Conservation (phyloP, 2,329 filamentous ascomycete species). For the Trichoderma polysporum region DNA sequence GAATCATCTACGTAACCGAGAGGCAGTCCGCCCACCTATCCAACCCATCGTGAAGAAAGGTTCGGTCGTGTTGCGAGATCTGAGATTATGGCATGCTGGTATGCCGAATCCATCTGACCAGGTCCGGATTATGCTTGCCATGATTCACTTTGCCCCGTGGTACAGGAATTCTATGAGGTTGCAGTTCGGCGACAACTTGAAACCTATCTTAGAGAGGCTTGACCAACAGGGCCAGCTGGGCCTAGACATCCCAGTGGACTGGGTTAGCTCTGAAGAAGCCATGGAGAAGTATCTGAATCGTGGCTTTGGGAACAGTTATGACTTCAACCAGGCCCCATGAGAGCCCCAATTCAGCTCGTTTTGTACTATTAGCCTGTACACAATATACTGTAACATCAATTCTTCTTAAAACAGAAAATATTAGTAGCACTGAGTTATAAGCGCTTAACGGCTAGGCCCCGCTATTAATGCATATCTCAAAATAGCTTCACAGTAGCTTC, state of each 20-base stretch:
- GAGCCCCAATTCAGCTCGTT: neutral
- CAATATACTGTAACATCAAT: neutral
- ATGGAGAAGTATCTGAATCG: constrained; percentile 52
- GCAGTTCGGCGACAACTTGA: constrained; percentile 52
- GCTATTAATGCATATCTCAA: neutral
- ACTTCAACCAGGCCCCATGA: constrained; percentile 51
- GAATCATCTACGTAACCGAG: constrained; percentile 40
- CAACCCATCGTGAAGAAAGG: constrained; percentile 56
- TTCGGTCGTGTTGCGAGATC: constrained; percentile 56
- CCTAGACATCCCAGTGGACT: constrained; percentile 53
- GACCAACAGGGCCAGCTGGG: constrained; percentile 36
- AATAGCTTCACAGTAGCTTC: neutral
- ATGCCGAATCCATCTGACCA: constrained; percentile 56
- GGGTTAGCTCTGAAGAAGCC: constrained; percentile 43
- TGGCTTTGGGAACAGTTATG: constrained; percentile 61
- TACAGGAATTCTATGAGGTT: constrained; percentile 58
- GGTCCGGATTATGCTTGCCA: constrained; percentile 58
- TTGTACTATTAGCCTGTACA: neutral
- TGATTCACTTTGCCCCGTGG: constrained; percentile 60
- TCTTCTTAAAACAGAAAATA: neutral
- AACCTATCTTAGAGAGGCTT: constrained; percentile 45
- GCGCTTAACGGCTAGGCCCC: neutral
- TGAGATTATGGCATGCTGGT: constrained; percentile 63
- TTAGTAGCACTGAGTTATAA: neutral
- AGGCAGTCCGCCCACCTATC: constrained; percentile 41